These are phyloP conservation scores for Fusarium piperis DNA, from an alignment of 2,329 filamentous ascomycete species.

Conservation along the genomic window DNA sequence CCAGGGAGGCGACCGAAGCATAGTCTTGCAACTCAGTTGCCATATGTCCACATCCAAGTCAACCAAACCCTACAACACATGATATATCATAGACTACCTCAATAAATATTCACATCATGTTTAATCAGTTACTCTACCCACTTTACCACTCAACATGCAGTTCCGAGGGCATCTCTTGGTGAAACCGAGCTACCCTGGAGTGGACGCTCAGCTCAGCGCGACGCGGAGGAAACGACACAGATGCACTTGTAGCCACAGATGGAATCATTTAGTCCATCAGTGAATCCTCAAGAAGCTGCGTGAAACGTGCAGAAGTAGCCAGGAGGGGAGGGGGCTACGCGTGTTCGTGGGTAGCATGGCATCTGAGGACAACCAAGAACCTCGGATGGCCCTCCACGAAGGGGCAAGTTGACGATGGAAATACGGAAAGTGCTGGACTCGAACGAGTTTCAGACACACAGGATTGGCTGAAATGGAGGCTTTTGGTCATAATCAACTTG, in stretches of 20 bases:
- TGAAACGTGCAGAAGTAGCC: fast-evolving
- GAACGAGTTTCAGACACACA: too few relatives aligned
- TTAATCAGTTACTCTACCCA: neutral
- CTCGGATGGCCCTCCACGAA: neutral
- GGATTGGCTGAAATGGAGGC: too few relatives aligned
- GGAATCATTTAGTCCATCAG: fast-evolving
- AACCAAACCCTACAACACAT: neutral
- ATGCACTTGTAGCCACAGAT: neutral
- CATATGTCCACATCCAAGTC: neutral
- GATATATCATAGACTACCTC: fast-evolving
- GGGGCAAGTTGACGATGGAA: neutral
- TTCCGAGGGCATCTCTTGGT: too few relatives aligned
- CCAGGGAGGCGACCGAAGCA: neutral
- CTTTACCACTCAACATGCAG: neutral
- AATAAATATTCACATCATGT: neutral
- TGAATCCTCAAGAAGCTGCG: fast-evolving
- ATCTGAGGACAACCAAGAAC: neutral
- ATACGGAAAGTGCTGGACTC: neutral
- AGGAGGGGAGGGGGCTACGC: too few relatives aligned
- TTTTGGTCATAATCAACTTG: neutral
- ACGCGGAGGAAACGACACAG: neutral
- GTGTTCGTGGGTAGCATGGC: neutral
- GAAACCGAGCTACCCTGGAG: neutral
- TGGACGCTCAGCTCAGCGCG: neutral
- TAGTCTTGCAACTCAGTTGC: neutral